Evolutionary conservation across 768 basidiomycete genomes (phyloP).

Genomic region (Rubroboletus satanas): DNA sequence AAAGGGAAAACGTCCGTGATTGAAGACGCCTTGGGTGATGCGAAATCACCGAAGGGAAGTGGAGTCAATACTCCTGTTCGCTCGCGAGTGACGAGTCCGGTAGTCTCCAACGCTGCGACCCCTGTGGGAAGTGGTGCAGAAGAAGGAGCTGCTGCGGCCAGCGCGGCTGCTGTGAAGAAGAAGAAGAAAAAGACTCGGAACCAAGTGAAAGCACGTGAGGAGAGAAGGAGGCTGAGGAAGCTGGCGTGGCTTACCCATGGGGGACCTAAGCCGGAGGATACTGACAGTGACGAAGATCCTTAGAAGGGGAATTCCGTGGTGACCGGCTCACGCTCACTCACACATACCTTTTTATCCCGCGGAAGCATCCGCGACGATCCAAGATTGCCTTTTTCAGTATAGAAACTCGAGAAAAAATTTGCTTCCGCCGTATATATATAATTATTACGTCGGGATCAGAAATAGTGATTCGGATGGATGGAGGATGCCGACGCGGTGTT

Average conservation of each 20-base stretch:
- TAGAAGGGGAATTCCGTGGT: constrained; percentile 12
- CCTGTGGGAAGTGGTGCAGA: constrained; percentile 80
- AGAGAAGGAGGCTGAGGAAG: constrained; percentile 75
- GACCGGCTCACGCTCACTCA: constrained; percentile 9
- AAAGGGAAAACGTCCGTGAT: constrained; percentile 84
- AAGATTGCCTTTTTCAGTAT: constrained; percentile 27
- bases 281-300: constrained; percentile 54
- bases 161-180: constrained; percentile 49
- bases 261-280: constrained; percentile 80
- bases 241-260: constrained; percentile 80
- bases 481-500: too few species aligned
- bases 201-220: constrained; percentile 85
- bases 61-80: constrained; percentile 66
- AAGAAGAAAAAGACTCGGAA: constrained; percentile 93
- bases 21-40: constrained; percentile 78
- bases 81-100: constrained; percentile 68
- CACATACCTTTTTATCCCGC: constrained; percentile 9
- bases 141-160: constrained; percentile 40
- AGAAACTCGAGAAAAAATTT: background rate
- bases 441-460: background rate
- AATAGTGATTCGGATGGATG: background rate
- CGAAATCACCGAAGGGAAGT: constrained; percentile 66
- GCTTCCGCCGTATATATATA: background rate
- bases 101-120: constrained; percentile 66
- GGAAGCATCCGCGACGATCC: constrained; percentile 31